Evolutionary conservation across 2,329 filamentous ascomycete genomes (phyloP).

Genomic region (Coniochaeta sp.): DNA sequence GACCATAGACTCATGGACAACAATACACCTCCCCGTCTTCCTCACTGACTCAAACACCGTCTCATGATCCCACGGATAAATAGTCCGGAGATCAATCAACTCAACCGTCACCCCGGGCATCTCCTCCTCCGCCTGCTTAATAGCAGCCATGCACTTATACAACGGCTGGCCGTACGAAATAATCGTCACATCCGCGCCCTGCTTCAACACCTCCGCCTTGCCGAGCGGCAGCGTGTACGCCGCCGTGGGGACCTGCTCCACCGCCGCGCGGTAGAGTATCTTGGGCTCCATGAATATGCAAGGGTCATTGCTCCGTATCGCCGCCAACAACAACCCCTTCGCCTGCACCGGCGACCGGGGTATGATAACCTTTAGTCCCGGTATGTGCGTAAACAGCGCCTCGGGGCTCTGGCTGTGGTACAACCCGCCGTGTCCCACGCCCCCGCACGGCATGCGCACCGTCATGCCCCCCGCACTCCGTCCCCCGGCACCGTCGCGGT

Average conservation of each 20-base stretch:
- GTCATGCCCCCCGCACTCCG: slow-evolving; percentile 70
- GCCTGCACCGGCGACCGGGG: slow-evolving; percentile 81
- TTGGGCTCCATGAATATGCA: slow-evolving; percentile 94
- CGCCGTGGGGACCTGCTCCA: slow-evolving; percentile 80
- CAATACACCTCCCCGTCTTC: slow-evolving; percentile 79
- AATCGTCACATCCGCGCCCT: slow-evolving; percentile 73
- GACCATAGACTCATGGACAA: slow-evolving; percentile 89
- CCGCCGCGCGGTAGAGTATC: slow-evolving; percentile 82
- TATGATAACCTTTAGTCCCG: slow-evolving; percentile 78
- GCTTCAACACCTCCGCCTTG: slow-evolving; percentile 77
- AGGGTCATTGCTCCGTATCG: slow-evolving; percentile 76
- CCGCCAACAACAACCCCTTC: slow-evolving; percentile 74
- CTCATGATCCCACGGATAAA: slow-evolving; percentile 87
- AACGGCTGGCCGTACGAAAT: slow-evolving; percentile 86
- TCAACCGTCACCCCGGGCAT: slow-evolving; percentile 73
- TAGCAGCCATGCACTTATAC: slow-evolving; percentile 74
- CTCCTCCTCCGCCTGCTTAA: slow-evolving; percentile 67
- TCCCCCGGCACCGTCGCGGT: slow-evolving; percentile 56
- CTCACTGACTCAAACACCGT: slow-evolving; percentile 74
- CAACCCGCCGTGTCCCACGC: slow-evolving; percentile 80
- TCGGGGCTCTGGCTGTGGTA: slow-evolving; percentile 90
- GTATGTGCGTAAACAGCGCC: slow-evolving; percentile 79
- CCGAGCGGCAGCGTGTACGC: slow-evolving; percentile 78
- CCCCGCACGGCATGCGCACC: slow-evolving; percentile 83
- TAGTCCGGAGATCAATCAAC: slow-evolving; percentile 78